These are phyloP conservation scores for Vinca major DNA, from an alignment of 305 asterid species.

Conservation along the genomic window DNA sequence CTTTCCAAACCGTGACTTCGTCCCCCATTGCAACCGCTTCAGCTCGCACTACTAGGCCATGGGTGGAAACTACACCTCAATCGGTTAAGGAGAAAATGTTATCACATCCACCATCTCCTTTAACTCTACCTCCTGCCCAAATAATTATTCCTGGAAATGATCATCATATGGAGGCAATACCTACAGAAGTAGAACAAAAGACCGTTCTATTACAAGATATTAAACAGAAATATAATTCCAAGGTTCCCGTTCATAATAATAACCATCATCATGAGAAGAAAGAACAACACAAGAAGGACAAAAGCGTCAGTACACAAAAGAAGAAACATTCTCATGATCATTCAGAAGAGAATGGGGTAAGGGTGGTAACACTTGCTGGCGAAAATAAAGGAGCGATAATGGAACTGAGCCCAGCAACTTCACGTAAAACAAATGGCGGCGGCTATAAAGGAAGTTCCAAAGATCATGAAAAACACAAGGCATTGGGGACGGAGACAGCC, in stretches of 20 bases:
- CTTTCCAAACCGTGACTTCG: slow-evolving; percentile 15
- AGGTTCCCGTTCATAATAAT: background rate
- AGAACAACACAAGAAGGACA: slow-evolving; percentile 24
- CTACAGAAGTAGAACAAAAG: slow-evolving; percentile 32
- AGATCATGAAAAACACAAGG: slow-evolving; percentile 19
- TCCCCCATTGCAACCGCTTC: slow-evolving; percentile 12
- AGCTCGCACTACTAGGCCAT: slow-evolving; percentile 19
- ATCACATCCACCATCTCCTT: slow-evolving; percentile 50
- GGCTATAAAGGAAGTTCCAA: slow-evolving; percentile 23
- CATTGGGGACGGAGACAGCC: slow-evolving; percentile 18
- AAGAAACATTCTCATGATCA: slow-evolving; percentile 23
- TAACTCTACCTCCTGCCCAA: slow-evolving; percentile 45
- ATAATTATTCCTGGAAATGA: slow-evolving; percentile 11
- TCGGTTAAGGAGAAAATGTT: slow-evolving; percentile 25
- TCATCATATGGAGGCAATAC: slow-evolving; percentile 18
- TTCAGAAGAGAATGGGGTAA: slow-evolving; percentile 30
- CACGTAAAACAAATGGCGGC: slow-evolving; percentile 22
- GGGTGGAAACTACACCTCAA: slow-evolving; percentile 23
- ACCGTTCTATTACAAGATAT: slow-evolving; percentile 29
- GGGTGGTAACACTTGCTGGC: slow-evolving; percentile 62
- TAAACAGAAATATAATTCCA: slow-evolving; percentile 15
- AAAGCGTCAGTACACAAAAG: background rate
- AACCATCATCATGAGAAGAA: slow-evolving; percentile 8
- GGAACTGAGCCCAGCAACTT: slow-evolving; percentile 37
- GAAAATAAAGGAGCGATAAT: slow-evolving; percentile 75